Evolutionary conservation across 352 stramenopile genomes (phyloP).

Genomic region (Pythium aristosporum): DNA sequence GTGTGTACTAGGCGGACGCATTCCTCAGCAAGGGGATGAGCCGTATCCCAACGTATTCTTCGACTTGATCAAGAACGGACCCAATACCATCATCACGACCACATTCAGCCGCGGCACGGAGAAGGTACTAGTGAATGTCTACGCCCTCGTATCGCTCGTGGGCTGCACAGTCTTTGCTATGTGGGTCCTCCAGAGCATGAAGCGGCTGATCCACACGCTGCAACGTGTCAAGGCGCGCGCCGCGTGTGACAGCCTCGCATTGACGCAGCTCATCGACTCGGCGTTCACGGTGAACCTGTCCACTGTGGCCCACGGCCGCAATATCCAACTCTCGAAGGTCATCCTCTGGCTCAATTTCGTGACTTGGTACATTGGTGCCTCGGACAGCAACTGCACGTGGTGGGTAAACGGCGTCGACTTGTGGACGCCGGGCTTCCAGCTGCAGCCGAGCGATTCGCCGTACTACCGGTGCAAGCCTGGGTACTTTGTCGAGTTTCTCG

Average conservation of each 20-base stretch:
- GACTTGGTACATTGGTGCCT: constrained; percentile 26
- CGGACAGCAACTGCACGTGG: constrained; percentile 26
- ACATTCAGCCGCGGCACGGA: constrained; percentile 23
- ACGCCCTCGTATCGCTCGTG: constrained; percentile 25
- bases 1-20: constrained; percentile 23
- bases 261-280: constrained; percentile 14
- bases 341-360: constrained; percentile 21
- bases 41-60: constrained; percentile 23
- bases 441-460: constrained; percentile 15
- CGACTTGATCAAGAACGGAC: constrained; percentile 14
- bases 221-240: not conserved
- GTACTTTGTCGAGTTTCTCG: not conserved
- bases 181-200: constrained; percentile 18
- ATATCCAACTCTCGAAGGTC: constrained; percentile 25
- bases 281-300: constrained; percentile 17
- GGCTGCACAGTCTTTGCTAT: constrained; percentile 20
- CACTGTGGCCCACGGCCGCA: constrained; percentile 15
- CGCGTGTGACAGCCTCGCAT: not conserved
- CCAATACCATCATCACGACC: constrained; percentile 25
- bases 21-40: constrained; percentile 17
- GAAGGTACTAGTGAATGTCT: constrained; percentile 24
- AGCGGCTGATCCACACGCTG: not conserved
- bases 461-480: constrained; percentile 27
- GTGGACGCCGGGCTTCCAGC: constrained; percentile 19
- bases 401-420: constrained; percentile 20